Percentiles rank a stretch among this genome's conserved stretches.
phyloP scores from a whole-genome alignment of 805 yeast species.

The Wickerhamiella shivajii region DNA sequence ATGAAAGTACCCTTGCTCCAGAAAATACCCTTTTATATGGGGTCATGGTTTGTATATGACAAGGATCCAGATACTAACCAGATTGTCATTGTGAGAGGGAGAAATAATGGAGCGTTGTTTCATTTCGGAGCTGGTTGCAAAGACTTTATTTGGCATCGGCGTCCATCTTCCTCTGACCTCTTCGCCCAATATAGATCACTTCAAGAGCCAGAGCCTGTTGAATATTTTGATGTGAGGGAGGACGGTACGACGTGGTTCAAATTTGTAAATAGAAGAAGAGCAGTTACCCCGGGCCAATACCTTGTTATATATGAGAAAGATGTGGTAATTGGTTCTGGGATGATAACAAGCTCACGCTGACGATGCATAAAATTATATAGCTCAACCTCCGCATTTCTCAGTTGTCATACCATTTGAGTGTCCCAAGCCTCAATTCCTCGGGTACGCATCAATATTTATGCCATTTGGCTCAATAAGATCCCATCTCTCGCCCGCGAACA shows the following conservation, averaged over 20 bases:
- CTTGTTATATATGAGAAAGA: slow-evolving; percentile 57
- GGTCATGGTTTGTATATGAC: slow-evolving; percentile 76
- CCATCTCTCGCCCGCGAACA: no score
- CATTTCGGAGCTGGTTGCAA: slow-evolving; percentile 30
- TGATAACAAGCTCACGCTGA: slow-evolving; percentile 5
- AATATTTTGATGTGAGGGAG: slow-evolving; percentile 14
- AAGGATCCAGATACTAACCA: slow-evolving; percentile 54
- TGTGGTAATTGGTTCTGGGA: slow-evolving; percentile 45
- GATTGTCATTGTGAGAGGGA: slow-evolving; percentile 63
- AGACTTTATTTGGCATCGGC: slow-evolving; percentile 39
- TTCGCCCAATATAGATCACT: slow-evolving; percentile 60
- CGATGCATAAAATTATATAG: no score
- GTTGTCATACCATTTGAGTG: no score
- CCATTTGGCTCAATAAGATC: no score
- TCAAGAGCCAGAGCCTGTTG: slow-evolving; percentile 39
- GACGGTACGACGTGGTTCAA: slow-evolving; percentile 23
- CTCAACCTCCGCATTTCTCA: no score
- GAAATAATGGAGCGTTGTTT: slow-evolving; percentile 42
- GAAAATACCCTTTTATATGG: slow-evolving; percentile 57
- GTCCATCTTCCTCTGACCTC: slow-evolving; percentile 21
- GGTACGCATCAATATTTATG: no score
- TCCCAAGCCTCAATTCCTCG: no score
- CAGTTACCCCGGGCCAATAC: slow-evolving; percentile 84
- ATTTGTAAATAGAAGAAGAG: slow-evolving; percentile 39
- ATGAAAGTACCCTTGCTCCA: slow-evolving; percentile 77